Evolutionary conservation across 805 yeast species (phyloP), one percentile per base, ranked within the genome.

Genomic region (Clavispora vitiphila): DNA sequence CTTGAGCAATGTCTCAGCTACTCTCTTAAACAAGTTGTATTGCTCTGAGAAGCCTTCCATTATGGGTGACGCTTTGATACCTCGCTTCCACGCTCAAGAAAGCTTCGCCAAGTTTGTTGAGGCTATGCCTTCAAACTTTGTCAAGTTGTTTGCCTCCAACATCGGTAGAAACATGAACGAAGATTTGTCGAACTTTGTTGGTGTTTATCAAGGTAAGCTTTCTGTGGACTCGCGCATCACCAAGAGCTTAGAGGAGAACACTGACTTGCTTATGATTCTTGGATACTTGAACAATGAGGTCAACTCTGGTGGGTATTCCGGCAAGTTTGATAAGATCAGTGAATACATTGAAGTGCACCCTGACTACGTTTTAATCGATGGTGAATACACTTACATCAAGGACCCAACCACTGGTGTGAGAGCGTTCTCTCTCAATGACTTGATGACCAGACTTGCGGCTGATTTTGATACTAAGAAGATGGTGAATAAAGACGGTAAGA

Each of bases 101-200:
- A 50, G 63, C 19, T 65, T 83, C 39, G 71, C 76, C 46, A 53
- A 69, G 19, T 66, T 90, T 32, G 76, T 80, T 12, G 75, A 14
- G 57, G 67, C 30, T 54, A 32, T 53, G 47, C 86, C 46, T 2
- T 42, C 50, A 8, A 47, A 55, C 30, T 62, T 58, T 32, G 62
- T 71, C 30, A 72, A 65, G 66, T 39, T 73, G 77, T 55, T 81
- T 78, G 59, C 77, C 71, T 50, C 85, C 62, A 60, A 77, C 77
- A 59, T 67, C 57, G 95, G 89, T 12, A 83, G 88, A 60, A 81
- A 86, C 8, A 62, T 89, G 31, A 81, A 89, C 62, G 97, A 89
- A 64, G 62, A 78, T n/a, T 67, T 72, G 45, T 67, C 74, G 7
- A 69, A 74, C 36, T 89, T 76, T 56, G 71, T 80, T 46, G 96